Percentiles rank a stretch among this genome's conserved stretches.
Conservation (phyloP, 352 stramenopile genomes). For the Pythium chondricola region DNA sequence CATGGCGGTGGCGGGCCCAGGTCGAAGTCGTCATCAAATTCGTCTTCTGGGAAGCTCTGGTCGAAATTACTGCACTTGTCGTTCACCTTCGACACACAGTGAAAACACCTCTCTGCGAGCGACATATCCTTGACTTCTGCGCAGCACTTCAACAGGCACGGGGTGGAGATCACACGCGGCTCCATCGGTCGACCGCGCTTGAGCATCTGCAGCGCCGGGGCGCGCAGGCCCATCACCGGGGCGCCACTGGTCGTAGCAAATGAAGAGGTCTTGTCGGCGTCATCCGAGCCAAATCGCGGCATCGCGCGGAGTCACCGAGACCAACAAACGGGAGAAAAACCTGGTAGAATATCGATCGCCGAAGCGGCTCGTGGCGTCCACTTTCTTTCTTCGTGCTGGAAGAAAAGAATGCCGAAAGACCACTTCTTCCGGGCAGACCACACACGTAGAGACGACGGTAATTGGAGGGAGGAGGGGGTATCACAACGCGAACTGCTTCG, state of each 20-base stretch:
- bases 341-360: not conserved
- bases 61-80: not conserved
- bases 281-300: slow-evolving; percentile 4
- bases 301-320: not conserved
- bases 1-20: slow-evolving; percentile 6
- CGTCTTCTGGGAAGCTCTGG: not conserved
- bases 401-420: slow-evolving; percentile 10
- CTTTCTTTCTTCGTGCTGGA: slow-evolving; percentile 2
- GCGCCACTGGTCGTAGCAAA: not conserved
- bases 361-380: not conserved
- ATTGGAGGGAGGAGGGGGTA: not conserved
- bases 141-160: slow-evolving; percentile 5
- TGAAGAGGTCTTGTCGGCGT: not conserved
- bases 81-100: not conserved
- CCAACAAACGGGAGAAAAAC: not conserved
- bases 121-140: not conserved
- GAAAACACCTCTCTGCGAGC: not conserved
- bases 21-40: slow-evolving; percentile 13
- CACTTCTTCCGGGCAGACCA: slow-evolving; percentile 10
- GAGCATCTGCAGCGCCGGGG: not conserved
- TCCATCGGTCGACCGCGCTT: slow-evolving; percentile 10
- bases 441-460: not conserved
- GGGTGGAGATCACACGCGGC: not conserved
- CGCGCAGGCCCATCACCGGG: not conserved
- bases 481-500: too few relatives aligned